Conservation (phyloP, 306 rosid genomes). For the Cotoneaster glaucophyllus region DNA sequence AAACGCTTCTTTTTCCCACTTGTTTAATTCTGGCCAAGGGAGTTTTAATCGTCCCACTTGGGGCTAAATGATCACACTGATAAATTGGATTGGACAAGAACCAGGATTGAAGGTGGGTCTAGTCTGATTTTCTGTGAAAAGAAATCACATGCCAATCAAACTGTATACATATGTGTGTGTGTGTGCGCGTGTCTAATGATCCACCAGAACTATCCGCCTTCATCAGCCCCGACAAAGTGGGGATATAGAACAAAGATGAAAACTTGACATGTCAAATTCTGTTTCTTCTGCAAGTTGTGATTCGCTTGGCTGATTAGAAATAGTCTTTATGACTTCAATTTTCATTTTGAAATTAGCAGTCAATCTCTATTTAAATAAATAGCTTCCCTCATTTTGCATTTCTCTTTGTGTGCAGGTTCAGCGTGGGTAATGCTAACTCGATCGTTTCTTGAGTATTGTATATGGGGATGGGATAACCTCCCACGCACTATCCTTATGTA, state of each 20-base stretch:
- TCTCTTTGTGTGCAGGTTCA: conserved; percentile 55
- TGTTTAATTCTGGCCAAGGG: not conserved
- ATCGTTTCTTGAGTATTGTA: conserved; percentile 75
- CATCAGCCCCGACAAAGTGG: not conserved
- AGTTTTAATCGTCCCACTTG: not conserved
- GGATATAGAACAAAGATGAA: not conserved
- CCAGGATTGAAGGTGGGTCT: not conserved
- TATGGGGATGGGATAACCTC: conserved; percentile 98
- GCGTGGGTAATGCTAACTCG: conserved; percentile 90
- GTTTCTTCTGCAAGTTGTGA: conserved; percentile 6
- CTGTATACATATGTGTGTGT: not conserved
- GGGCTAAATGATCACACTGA: not conserved
- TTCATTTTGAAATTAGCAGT: not conserved
- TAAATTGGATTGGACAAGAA: not conserved
- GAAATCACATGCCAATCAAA: not conserved
- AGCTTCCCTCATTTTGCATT: not conserved
- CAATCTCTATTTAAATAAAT: not conserved
- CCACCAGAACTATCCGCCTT: not conserved
- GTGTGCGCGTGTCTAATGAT: not conserved
- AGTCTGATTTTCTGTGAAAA: not conserved
- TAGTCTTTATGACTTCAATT: not conserved
- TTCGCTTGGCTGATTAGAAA: not conserved
- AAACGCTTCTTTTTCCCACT: not conserved
- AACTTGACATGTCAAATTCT: not conserved
- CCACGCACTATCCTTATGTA: conserved; percentile 87